Base-by-base conservation (phyloP, 768 basidiomycete species). In the Calocybe indica region DNA sequence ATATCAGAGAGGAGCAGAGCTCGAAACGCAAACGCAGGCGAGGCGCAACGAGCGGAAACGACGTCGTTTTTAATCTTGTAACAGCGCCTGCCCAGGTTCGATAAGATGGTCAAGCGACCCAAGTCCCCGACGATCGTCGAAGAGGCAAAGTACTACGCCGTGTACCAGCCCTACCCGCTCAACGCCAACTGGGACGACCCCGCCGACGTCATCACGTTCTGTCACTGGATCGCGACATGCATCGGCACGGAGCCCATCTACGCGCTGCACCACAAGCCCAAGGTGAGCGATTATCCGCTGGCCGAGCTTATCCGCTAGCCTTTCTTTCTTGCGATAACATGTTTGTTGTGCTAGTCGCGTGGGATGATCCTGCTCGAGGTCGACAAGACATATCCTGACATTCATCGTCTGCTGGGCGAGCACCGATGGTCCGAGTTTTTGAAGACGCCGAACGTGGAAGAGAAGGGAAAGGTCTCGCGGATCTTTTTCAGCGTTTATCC, bases 311-410 rank as follows among this genome's bases (percentile, higher is more conserved):
- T 14, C 9, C 15, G 38, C 44, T 30, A n/a, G 3, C 28, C 15
- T 13, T 34, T 40, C n/a, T 38, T 41, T 11, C 6, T 31, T 42
- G 41, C 31, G 32, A 52, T 14, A 55, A 45, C 30, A 12, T 33
- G 38, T 34, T 46, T 29, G 13, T 38, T 39, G 29, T 37, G 41
- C 11, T 52, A 74, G 73, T 67, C 72, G 15, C 65, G 68, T 28
- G 71, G 70, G 5, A 75, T 74, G 65, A 70, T 78, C n/a, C 55
- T 79, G 7, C 56, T 78, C 15, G 75, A 79, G 49, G 59, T 80
- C 48, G 65, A 70, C 32, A 70, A 70, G 47, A 53, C 55, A 3
- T 73, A 64, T 43, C 54, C 53, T 12, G 56, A 67, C 38, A 62
- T 66, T 12, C 60, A 66, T 15, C 56, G 57, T 10, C 52, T 80